Evolutionary conservation across 2,329 filamentous ascomycete genomes (phyloP).

Genomic region (Xylariaceae sp.): DNA sequence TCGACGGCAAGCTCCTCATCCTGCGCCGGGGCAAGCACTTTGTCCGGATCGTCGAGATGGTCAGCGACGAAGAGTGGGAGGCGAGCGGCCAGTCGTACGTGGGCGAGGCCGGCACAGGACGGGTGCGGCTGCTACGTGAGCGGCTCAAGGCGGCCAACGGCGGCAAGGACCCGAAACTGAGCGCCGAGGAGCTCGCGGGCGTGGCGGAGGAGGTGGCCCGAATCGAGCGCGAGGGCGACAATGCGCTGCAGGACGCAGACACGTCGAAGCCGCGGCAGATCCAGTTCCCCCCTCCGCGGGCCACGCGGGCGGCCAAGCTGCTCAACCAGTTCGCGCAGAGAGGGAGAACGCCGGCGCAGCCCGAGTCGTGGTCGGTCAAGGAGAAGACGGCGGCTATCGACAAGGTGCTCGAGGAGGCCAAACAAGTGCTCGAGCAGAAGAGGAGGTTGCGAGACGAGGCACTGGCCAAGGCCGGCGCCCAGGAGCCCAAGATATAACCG

Average conservation of each 20-base stretch:
- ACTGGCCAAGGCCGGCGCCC: background rate
- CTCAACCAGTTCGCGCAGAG: slow-evolving; percentile 5
- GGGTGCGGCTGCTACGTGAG: slow-evolving; percentile 39
- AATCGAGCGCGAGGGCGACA: slow-evolving; percentile 9
- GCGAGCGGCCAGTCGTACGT: slow-evolving; percentile 46
- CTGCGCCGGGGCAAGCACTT: slow-evolving; percentile 61
- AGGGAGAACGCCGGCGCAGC: background rate
- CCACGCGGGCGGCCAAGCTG: slow-evolving; percentile 16
- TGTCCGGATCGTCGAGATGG: slow-evolving; percentile 54
- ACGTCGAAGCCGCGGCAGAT: slow-evolving; percentile 4
- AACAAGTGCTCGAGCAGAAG: slow-evolving; percentile 1
- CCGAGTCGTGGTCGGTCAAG: slow-evolving; percentile 3
- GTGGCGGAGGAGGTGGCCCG: slow-evolving; percentile 13
- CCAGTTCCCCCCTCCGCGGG: slow-evolving; percentile 12
- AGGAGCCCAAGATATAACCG: background rate
- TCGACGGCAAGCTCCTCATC: slow-evolving; percentile 54
- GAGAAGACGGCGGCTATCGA: slow-evolving; percentile 21
- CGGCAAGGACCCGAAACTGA: slow-evolving; percentile 5
- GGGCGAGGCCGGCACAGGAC: slow-evolving; percentile 47
- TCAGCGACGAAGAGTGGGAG: slow-evolving; percentile 51
- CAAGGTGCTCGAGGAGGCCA: slow-evolving; percentile 10
- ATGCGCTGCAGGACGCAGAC: slow-evolving; percentile 33
- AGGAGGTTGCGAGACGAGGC: background rate
- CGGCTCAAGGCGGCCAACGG: slow-evolving; percentile 12
- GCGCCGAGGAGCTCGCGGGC: slow-evolving; percentile 4